Evolutionary conservation across 75 land plant species (phyloP), one percentile per base, ranked within the genome.

Genomic region (Azolla pinnata): DNA sequence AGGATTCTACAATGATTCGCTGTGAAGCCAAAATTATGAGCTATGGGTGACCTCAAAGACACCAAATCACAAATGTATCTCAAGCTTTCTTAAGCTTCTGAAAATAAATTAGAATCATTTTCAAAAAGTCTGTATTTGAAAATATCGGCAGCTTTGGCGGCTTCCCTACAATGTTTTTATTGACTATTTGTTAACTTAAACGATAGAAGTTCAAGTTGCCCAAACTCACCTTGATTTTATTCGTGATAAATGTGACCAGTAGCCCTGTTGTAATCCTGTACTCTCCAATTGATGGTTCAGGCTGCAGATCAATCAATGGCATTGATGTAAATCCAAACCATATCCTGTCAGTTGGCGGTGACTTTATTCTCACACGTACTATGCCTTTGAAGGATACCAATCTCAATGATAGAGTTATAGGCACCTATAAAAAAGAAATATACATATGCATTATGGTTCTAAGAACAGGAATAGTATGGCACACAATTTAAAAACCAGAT

Each of bases 181-280:
- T n/a, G n/a, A n/a, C n/a, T n/a, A n/a, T n/a, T n/a, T n/a, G n/a
- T n/a, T n/a, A n/a, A n/a, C n/a, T n/a, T n/a, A n/a, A n/a, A n/a
- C n/a, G n/a, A n/a, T n/a, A n/a, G n/a, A n/a, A n/a, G n/a, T n/a
- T n/a, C n/a, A n/a, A n/a, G n/a, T n/a, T n/a, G n/a, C n/a, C n/a
- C n/a, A n/a, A n/a, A n/a, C n/a, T n/a, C n/a, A 88, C 98, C 98
- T 93, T 85, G 35, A 93, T 67, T 29, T 85, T 86, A 63, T 66
- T 75, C 30, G 74, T 68, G 52, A 93, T 63, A 26, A 85, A 75
- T 38, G 73, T 24, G 48, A 86, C 79, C 54, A 93, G 27, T 25
- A 68, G 84, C 30, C 70, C 76, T 68, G 55, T 83, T 26, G 77
- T 81, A 57, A 93, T 75, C 47, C 71, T 86, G 33, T 61, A 79